A percentile compares a stretch with the other conserved stretches of the same genome.
Evolutionary conservation across 441 rosid genomes (phyloP).

Genomic region (Viola pubescens): DNA sequence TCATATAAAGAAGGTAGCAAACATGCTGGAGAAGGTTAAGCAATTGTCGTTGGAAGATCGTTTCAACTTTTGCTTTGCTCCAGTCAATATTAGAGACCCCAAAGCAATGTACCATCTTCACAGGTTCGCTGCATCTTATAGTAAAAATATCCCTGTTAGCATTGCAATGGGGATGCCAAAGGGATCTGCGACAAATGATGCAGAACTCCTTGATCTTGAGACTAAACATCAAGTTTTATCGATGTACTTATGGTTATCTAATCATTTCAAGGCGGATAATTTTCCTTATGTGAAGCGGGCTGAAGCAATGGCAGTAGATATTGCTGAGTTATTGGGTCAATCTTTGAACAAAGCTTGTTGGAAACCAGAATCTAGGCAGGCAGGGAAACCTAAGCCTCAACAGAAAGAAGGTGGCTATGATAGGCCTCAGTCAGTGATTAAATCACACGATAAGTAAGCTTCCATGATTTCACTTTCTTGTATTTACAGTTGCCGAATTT

Average conservation of each 20-base stretch:
- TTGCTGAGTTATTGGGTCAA: slow-evolving; percentile 76
- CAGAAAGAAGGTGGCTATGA: slow-evolving; percentile 37
- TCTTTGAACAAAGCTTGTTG: slow-evolving; percentile 64
- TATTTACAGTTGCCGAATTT: slow-evolving; percentile 1
- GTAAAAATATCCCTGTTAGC: slow-evolving; percentile 60
- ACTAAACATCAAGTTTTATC: slow-evolving; percentile 80
- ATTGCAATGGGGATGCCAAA: slow-evolving; percentile 91
- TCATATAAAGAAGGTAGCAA: slow-evolving; percentile 86
- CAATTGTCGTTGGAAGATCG: slow-evolving; percentile 79
- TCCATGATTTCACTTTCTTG: slow-evolving; percentile 1
- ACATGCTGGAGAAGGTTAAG: slow-evolving; percentile 79
- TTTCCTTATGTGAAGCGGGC: slow-evolving; percentile 71
- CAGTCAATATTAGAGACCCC: slow-evolving; percentile 84
- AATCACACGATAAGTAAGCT: slow-evolving; percentile 36
- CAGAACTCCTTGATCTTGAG: slow-evolving; percentile 81
- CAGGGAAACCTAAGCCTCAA: slow-evolving; percentile 33
- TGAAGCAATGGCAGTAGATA: slow-evolving; percentile 72
- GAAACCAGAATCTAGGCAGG: slow-evolving; percentile 65
- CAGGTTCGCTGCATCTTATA: slow-evolving; percentile 61
- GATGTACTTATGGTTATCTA: slow-evolving; percentile 84
- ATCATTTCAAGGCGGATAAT: slow-evolving; percentile 68
- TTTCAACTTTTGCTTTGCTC: slow-evolving; percentile 95
- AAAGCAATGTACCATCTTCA: slow-evolving; percentile 82
- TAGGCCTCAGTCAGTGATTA: slow-evolving; percentile 59
- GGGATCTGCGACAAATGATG: slow-evolving; percentile 71